A percentile compares a stretch with the other conserved stretches of the same genome.
These are phyloP conservation scores for Pythium periplocum DNA, from an alignment of 352 stramenopile species.

Conservation along the genomic window DNA sequence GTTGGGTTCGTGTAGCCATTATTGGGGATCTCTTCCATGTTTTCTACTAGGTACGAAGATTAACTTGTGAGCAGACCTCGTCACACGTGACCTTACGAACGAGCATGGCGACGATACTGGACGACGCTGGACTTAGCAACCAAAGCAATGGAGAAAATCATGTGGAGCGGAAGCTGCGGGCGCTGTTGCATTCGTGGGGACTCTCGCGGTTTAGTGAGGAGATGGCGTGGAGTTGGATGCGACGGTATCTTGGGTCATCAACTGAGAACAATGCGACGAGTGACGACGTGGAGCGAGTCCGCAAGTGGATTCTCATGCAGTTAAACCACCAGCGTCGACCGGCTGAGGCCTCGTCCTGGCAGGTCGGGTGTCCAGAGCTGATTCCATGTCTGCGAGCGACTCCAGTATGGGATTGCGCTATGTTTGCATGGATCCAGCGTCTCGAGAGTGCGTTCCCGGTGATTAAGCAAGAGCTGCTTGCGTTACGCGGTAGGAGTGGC, in stretches of 20 bases:
- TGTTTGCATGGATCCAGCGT: conserved; percentile 37
- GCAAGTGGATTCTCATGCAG: conserved; percentile 65
- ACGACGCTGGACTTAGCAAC: too few species aligned
- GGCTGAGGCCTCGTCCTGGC: conserved; percentile 32
- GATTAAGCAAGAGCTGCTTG: conserved; percentile 62
- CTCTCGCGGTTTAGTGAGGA: conserved; percentile 63
- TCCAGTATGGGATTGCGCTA: conserved; percentile 43
- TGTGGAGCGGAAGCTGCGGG: conserved; percentile 33
- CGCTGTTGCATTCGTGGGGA: conserved; percentile 49
- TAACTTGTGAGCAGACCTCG: too few species aligned
- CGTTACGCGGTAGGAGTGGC: conserved; percentile 28
- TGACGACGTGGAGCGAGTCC: conserved; percentile 33
- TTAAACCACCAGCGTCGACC: conserved; percentile 40
- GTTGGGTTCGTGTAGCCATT: too few species aligned
- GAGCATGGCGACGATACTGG: too few species aligned
- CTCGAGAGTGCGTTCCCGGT: conserved; percentile 46
- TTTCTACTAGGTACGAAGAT: too few species aligned
- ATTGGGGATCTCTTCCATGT: too few species aligned
- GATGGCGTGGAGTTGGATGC: conserved; percentile 59
- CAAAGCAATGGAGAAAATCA: neutral
- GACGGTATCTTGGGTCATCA: conserved; percentile 18
- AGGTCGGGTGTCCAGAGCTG: conserved; percentile 61
- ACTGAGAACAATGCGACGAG: conserved; percentile 11
- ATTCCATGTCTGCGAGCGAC: conserved; percentile 37
- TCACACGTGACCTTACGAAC: too few species aligned